These are phyloP conservation scores for Metarhizium sp. DNA, from an alignment of 2,329 filamentous ascomycete species.

Conservation along the genomic window DNA sequence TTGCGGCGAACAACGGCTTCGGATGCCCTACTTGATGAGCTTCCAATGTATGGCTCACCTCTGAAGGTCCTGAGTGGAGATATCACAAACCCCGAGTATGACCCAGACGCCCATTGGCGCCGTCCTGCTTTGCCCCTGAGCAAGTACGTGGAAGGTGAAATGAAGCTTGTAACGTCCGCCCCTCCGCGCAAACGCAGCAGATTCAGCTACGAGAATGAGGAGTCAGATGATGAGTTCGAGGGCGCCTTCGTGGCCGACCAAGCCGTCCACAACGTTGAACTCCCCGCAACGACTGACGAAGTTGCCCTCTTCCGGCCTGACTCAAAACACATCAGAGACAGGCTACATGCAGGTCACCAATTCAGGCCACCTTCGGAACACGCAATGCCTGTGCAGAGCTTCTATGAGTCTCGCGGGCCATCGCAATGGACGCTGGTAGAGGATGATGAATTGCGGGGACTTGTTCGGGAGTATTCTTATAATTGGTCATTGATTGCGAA, in stretches of 20 bases:
- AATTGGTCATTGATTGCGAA: constrained; percentile 95
- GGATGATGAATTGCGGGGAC: constrained; percentile 75
- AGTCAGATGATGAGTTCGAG: constrained; percentile 50
- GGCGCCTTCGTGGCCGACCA: constrained; percentile 47
- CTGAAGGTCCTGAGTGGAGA: constrained; percentile 50
- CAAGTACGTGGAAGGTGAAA: constrained; percentile 75
- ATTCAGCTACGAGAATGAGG: constrained; percentile 72
- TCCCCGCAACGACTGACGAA: constrained; percentile 61
- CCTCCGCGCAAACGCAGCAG: constrained; percentile 69
- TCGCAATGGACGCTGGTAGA: constrained; percentile 90
- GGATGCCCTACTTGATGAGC: constrained; percentile 68
- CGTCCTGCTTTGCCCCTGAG: constrained; percentile 74
- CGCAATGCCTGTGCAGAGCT: constrained; percentile 79
- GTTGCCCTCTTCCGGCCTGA: constrained; percentile 86
- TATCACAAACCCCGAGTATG: constrained; percentile 44
- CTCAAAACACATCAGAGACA: constrained; percentile 80
- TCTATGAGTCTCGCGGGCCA: constrained; percentile 78
- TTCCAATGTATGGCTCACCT: constrained; percentile 68
- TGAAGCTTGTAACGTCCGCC: constrained; percentile 57
- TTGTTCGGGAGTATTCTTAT: constrained; percentile 90
- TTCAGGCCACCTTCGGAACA: constrained; percentile 90
- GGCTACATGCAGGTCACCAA: constrained; percentile 82
- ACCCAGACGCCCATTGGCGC: constrained; percentile 65
- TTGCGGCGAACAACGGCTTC: constrained; percentile 65
- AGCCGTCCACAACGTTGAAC: constrained; percentile 32